Evolutionary conservation across 139 green algal species (phyloP).

Genomic region (Chlorella sp.): DNA sequence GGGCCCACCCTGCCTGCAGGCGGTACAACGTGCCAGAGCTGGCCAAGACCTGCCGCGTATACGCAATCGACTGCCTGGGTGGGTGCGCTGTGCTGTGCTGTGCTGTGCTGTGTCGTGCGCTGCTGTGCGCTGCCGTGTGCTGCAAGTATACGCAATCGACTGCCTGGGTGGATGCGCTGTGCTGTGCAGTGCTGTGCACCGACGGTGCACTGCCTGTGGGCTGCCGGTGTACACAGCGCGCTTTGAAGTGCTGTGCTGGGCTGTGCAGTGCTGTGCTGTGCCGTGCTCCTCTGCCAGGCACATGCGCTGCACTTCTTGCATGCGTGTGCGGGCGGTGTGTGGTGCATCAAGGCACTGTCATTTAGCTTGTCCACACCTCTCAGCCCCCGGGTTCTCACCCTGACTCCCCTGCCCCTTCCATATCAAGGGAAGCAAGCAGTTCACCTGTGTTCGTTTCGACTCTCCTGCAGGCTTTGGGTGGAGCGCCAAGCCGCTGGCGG

Average conservation of each 20-base stretch:
- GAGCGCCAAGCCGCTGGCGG: constrained; percentile 71
- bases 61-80: constrained; percentile 78
- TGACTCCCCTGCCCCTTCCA: background rate
- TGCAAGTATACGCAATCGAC: constrained; percentile 82
- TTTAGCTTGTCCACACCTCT: too few relatives aligned
- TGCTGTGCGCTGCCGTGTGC: too few relatives aligned
- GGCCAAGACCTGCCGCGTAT: constrained; percentile 65
- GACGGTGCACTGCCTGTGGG: too few relatives aligned
- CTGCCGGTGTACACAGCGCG: constrained; percentile 82
- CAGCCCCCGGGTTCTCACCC: background rate
- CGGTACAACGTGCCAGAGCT: constrained; percentile 78
- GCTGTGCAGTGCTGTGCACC: background rate
- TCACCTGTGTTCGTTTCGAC: background rate
- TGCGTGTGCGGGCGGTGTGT: background rate
- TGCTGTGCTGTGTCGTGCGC: background rate
- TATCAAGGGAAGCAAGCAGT: too few relatives aligned
- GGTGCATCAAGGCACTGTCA: too few relatives aligned
- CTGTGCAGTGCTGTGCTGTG: too few relatives aligned
- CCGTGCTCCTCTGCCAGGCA: background rate
- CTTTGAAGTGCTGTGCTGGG: constrained; percentile 20
- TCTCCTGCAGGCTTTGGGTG: constrained; percentile 79
- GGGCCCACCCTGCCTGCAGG: background rate
- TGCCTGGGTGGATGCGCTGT: constrained; percentile 55
- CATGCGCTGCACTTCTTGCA: background rate
- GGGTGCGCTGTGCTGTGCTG: background rate